Evolutionary conservation across 441 rosid species (phyloP).

Genomic region (Erysimum cheiri): DNA sequence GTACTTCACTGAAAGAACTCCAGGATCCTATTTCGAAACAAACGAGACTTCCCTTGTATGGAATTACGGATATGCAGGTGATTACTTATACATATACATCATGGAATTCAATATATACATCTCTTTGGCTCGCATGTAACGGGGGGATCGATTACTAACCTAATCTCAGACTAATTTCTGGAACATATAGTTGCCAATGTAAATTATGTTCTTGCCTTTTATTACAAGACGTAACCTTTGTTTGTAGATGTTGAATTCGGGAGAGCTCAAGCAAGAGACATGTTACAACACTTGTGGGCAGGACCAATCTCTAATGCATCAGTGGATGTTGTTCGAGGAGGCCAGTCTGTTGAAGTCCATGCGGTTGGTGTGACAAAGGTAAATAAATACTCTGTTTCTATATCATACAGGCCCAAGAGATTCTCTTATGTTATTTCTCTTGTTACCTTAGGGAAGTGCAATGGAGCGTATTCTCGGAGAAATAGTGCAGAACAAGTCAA

Average conservation of each 20-base stretch:
- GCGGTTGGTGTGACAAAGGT: slow-evolving; percentile 98
- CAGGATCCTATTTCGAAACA: slow-evolving; percentile 75
- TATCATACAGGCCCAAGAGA: slow-evolving; percentile 7
- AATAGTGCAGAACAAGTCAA: slow-evolving; percentile 79
- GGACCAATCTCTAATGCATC: slow-evolving; percentile 98
- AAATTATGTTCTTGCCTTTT: neutral
- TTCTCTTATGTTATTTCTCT: slow-evolving; percentile 21
- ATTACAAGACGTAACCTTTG: neutral
- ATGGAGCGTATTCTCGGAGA: slow-evolving; percentile 87
- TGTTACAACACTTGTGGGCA: slow-evolving; percentile 98
- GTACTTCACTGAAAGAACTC: slow-evolving; percentile 95
- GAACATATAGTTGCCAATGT: neutral
- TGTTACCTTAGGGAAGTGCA: slow-evolving; percentile 77
- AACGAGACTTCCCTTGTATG: slow-evolving; percentile 93
- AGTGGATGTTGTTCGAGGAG: slow-evolving; percentile 92
- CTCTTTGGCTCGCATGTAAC: neutral
- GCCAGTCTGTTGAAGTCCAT: slow-evolving; percentile 93
- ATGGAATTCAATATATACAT: neutral
- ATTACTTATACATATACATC: neutral
- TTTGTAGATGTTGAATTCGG: slow-evolving; percentile 86
- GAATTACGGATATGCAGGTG: slow-evolving; percentile 97
- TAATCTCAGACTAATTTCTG: neutral
- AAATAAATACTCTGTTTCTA: slow-evolving; percentile 17
- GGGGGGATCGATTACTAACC: neutral
- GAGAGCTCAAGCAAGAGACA: slow-evolving; percentile 93